These are phyloP conservation scores for Globisporangium middletonii DNA, from an alignment of 352 stramenopile species.

Conservation along the genomic window DNA sequence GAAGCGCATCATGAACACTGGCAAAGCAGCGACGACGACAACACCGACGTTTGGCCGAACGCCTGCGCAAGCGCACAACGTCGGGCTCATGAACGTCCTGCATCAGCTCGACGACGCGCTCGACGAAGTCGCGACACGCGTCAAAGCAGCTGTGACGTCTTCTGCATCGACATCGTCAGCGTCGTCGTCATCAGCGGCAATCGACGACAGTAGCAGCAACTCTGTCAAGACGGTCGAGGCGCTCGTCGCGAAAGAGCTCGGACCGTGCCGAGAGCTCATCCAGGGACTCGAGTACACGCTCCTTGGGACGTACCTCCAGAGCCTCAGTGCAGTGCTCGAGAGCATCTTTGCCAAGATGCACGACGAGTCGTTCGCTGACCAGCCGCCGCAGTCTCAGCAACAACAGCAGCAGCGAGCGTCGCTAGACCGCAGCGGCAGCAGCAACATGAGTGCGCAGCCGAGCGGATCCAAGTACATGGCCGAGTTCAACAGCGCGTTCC, in stretches of 20 bases:
- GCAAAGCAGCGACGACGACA: conserved; percentile 38
- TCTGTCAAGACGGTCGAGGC: conserved; percentile 35
- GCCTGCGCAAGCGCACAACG: conserved; percentile 71
- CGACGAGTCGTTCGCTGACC: conserved; percentile 67
- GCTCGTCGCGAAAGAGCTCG: conserved; percentile 30
- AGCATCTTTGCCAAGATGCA: conserved; percentile 78
- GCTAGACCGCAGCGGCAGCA: conserved; percentile 13
- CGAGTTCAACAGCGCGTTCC: conserved; percentile 63
- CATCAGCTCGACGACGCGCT: conserved; percentile 61
- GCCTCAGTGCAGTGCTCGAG: conserved; percentile 49
- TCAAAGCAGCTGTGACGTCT: conserved; percentile 13
- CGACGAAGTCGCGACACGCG: conserved; percentile 41
- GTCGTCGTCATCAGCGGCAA: not conserved
- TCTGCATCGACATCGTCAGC: not conserved
- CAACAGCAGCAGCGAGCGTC: not conserved
- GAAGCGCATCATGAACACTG: conserved; percentile 68
- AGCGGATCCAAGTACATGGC: conserved; percentile 72
- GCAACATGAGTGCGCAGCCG: conserved; percentile 9
- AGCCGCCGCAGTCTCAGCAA: not conserved
- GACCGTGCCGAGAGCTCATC: conserved; percentile 44
- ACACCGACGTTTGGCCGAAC: conserved; percentile 52
- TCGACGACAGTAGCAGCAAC: not conserved
- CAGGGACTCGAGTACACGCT: conserved; percentile 51
- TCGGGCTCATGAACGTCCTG: conserved; percentile 60
- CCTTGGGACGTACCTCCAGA: conserved; percentile 67